Evolutionary conservation across 768 basidiomycete species (phyloP).

Genomic region (Rhodotorula graminis): DNA sequence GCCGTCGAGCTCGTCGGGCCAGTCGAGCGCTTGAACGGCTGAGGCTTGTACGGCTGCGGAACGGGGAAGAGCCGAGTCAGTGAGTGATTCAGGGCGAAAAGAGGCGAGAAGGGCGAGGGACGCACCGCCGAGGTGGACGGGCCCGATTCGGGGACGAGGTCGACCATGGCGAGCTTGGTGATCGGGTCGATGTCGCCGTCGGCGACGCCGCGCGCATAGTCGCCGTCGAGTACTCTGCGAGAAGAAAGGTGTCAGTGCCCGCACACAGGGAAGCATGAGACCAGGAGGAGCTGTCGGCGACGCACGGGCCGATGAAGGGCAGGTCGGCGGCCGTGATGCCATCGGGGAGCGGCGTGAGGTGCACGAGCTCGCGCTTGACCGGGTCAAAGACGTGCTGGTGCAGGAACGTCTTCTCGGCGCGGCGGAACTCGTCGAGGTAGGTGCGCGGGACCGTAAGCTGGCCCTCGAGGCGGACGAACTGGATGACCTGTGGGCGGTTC

Average conservation of each 20-base stretch:
- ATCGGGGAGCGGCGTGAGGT: conserved; percentile 61
- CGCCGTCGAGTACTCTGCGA: conserved; percentile 9
- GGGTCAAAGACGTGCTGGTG: conserved; percentile 93
- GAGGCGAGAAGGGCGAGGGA: neutral
- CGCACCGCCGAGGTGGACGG: neutral
- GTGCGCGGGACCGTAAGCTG: conserved; percentile 71
- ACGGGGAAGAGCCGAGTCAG: no score
- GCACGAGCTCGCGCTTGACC: conserved; percentile 58
- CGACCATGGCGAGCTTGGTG: conserved; percentile 63
- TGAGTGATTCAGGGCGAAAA: neutral
- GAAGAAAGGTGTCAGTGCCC: neutral
- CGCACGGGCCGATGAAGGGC: conserved; percentile 53
- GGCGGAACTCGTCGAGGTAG: conserved; percentile 68
- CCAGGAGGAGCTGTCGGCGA: conserved; percentile 50
- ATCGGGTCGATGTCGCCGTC: conserved; percentile 67
- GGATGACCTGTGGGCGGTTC: conserved; percentile 54
- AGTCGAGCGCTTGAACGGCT: neutral
- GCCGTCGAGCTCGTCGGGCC: neutral
- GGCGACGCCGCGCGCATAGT: conserved; percentile 47
- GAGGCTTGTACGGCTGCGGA: neutral
- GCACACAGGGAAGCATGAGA: no score
- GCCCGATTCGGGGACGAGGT: conserved; percentile 60
- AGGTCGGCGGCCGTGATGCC: conserved; percentile 60
- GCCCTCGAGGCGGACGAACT: conserved; percentile 70
- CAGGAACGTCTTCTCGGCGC: conserved; percentile 86